These are phyloP conservation scores for Exophiala aquamarina DNA, from an alignment of 2,329 filamentous ascomycete genomes.

Conservation along the genomic window DNA sequence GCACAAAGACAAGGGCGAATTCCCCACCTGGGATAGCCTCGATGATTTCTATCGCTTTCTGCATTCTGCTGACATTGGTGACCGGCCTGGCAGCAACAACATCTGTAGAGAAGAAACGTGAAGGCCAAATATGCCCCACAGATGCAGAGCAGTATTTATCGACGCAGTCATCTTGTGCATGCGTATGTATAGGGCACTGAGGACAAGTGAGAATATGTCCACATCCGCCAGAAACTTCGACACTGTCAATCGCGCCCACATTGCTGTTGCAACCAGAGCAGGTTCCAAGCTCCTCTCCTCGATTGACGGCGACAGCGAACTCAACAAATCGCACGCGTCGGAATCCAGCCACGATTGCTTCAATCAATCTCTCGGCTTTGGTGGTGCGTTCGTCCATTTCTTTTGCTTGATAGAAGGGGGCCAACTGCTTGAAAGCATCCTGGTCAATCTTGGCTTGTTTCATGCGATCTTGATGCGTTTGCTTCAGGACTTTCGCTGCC, in stretches of 20 bases:
- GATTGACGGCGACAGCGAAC: background rate
- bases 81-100: background rate
- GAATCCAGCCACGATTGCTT: background rate
- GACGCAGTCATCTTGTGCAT: background rate
- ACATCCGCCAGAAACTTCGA: slow-evolving; percentile 49
- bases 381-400: slow-evolving; percentile 1
- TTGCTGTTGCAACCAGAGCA: slow-evolving; percentile 37
- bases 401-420: background rate
- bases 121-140: background rate
- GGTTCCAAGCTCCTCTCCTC: slow-evolving; percentile 4
- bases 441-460: background rate
- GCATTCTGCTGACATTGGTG: slow-evolving; percentile 47
- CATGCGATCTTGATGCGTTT: background rate
- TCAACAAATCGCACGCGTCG: slow-evolving; percentile 5
- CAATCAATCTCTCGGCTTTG: background rate
- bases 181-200: background rate
- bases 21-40: slow-evolving; percentile 42
- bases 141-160: slow-evolving; percentile 4
- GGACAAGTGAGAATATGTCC: slow-evolving; percentile 43
- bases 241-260: slow-evolving; percentile 30
- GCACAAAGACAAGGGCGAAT: slow-evolving; percentile 58
- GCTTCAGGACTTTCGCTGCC: too few relatives aligned
- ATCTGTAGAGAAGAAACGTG: background rate
- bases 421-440: background rate
- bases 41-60: slow-evolving; percentile 48